A percentile compares a stretch with the other conserved stretches of the same genome.
Evolutionary conservation across 2,329 filamentous ascomycete genomes (phyloP).

Genomic region (Penicillium rolfsii): DNA sequence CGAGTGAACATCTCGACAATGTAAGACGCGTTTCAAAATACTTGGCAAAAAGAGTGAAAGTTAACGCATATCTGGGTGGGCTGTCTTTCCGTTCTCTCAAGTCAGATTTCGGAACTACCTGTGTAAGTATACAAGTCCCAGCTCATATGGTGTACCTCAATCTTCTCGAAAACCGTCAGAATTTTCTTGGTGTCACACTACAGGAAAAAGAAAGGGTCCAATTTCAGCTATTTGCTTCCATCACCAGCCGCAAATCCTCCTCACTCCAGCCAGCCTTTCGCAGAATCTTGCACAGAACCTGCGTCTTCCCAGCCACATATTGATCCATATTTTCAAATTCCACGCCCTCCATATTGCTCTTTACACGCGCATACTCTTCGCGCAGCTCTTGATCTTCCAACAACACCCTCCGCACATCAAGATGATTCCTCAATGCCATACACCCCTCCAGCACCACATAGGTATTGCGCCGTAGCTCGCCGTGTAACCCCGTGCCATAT

Average conservation of each 20-base stretch:
- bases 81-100: too few relatives aligned
- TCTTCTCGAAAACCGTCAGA: too few relatives aligned
- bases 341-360: neutral
- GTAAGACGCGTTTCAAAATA: too few relatives aligned
- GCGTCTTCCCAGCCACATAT: conserved; percentile 9
- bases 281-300: conserved; percentile 12
- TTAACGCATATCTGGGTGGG: too few relatives aligned
- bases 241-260: neutral
- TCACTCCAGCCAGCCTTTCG: conserved; percentile 13
- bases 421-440: conserved; percentile 12
- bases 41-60: too few relatives aligned
- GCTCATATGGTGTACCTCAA: too few relatives aligned
- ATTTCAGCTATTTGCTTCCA: neutral
- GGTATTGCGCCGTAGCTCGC: conserved; percentile 4
- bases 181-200: too few relatives aligned
- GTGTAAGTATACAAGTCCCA: too few relatives aligned
- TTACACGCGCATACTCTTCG: conserved; percentile 11
- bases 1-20: too few relatives aligned
- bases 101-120: too few relatives aligned
- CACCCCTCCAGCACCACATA: conserved; percentile 13
- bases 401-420: conserved; percentile 11
- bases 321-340: conserved; percentile 10
- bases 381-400: conserved; percentile 9
- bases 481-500: neutral
- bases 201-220: neutral